Base-by-base conservation (phyloP, 2,329 filamentous ascomycete species). In the Zelopaecilomyces penicillatus region DNA sequence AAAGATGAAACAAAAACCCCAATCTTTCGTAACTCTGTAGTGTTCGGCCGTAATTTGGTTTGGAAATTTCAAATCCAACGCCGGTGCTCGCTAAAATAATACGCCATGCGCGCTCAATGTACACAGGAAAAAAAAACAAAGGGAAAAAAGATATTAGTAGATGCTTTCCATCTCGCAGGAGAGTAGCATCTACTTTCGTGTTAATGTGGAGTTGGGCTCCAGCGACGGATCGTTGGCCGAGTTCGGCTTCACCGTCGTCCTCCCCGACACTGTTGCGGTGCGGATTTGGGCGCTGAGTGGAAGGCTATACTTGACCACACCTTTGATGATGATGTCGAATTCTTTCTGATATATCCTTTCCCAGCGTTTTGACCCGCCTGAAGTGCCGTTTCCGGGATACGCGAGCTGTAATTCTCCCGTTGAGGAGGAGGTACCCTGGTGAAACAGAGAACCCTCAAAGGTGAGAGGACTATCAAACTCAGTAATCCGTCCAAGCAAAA, bases 261-360 rank as follows among this genome's bases (percentile, higher is more conserved):
- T 70, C 30, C 76, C 78, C 7, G 77, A 75, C 37, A 83, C 78
- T 6, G 75, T 70, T 6, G 77, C 75, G 51, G 75, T 82, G 50
- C 78, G 69, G 33, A 80, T 63, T 43, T 72, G 74, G 52, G 77
- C 75, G 54, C 77, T 83, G 42, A 83, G 66, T 3, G 80, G 80
- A 31, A 83, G 67, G 30, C 70, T 77, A 58, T 98, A 98, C 59
- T 90, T 89, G 54, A 98, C 73, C 10, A 93, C 85, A 26, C 93
- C 93, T 55, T 93, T 83, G 36, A 98, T 78, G 49, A 97, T 91
- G 40, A 98, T 75, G 54, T 96, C 88, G 55, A 97, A 98, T 37
- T 91, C 87, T 62, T 96, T 86, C 52, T 94, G 80, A 41, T 96
- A 73, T 39, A 97, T 90, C 48, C 82, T 78, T 61, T 95, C 88